Evolutionary conservation across 2,329 filamentous ascomycete genomes (phyloP).

Genomic region (Metarhizium anisopliae): DNA sequence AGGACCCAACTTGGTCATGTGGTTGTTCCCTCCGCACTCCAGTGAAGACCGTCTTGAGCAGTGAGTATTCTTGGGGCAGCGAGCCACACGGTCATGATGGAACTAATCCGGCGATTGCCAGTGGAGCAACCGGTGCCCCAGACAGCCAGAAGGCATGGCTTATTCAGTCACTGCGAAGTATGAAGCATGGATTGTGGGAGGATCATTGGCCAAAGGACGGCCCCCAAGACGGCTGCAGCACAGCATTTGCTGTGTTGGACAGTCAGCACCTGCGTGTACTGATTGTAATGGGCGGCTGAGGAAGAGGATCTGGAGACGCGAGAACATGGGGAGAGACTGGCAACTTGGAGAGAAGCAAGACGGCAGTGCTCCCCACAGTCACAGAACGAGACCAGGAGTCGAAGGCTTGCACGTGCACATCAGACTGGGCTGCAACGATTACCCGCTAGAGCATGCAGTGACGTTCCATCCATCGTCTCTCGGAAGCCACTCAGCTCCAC

Average conservation of each 20-base stretch:
- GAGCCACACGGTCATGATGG: too few species aligned
- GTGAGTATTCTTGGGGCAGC: not conserved
- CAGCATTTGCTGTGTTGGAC: not conserved
- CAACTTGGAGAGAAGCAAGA: too few species aligned
- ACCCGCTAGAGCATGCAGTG: conserved; percentile 9
- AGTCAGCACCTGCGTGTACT: not conserved
- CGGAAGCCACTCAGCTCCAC: not conserved
- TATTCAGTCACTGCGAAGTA: not conserved
- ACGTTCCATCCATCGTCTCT: conserved; percentile 14
- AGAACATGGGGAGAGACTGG: too few species aligned
- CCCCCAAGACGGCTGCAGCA: not conserved
- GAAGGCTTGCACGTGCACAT: not conserved
- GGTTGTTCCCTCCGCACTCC: too few species aligned
- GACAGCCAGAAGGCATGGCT: not conserved
- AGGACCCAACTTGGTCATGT: too few species aligned
- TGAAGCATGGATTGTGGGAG: not conserved
- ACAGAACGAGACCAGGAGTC: too few species aligned
- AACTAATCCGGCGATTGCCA: conserved; percentile 1
- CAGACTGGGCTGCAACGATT: not conserved
- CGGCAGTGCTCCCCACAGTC: too few species aligned
- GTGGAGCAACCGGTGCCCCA: not conserved
- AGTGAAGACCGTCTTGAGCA: too few species aligned
- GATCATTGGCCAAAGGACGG: not conserved
- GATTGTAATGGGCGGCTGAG: not conserved
- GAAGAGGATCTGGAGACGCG: too few species aligned